Evolutionary conservation across 75 land plant species (phyloP), one percentile per base, ranked within the genome.

Genomic region (Pinus tabuliformis): DNA sequence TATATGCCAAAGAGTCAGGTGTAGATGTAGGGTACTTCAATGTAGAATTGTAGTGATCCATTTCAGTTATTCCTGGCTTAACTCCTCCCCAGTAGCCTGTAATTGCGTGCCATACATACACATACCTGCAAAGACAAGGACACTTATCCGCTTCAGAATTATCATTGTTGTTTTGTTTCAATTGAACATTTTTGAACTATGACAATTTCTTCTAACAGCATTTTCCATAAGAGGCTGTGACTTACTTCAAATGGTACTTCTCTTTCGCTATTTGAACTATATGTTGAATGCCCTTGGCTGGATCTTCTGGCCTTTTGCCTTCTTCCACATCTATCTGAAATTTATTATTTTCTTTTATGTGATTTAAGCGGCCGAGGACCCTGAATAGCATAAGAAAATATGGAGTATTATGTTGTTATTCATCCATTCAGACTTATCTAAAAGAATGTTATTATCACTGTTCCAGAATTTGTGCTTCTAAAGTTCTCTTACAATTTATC

Each of bases 81-180:
- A 95, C 90, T 22, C 98, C 98, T 30, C 98, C 98, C 98, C 98
- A 95, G 77, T 95, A 95, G n/a, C 98, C 98, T 3, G 90, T 82
- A 13, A 95, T 82, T 20, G 98, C 96, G 73, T 95, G 98, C 98
- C 98, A 95, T 18, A 95, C 91, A 70, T 95, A 95, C 37, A 95
- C 91, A 65, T 88, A 68, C 72, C 72, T 68, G 72, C 22, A 1
- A 42, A 68, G 72, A 16, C 22, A 68, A 68, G 9, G 54, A 11
- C 42, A 68, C 7, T 64, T 36, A 36, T 8, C 8, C 1, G 39
- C 42, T 20, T 15, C 21, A 45, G 42, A 42, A 68, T 68, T 22
- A 68, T 21, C 45, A 6, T 18, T 66, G 16, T 68, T 37, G 54
- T 49, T 5, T 12, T 68, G 20, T 17, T 66, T 68, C 42, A 22